These are phyloP conservation scores for Magnaporthiopsis rhizophila DNA, from an alignment of 2,329 filamentous ascomycete species.

Conservation along the genomic window DNA sequence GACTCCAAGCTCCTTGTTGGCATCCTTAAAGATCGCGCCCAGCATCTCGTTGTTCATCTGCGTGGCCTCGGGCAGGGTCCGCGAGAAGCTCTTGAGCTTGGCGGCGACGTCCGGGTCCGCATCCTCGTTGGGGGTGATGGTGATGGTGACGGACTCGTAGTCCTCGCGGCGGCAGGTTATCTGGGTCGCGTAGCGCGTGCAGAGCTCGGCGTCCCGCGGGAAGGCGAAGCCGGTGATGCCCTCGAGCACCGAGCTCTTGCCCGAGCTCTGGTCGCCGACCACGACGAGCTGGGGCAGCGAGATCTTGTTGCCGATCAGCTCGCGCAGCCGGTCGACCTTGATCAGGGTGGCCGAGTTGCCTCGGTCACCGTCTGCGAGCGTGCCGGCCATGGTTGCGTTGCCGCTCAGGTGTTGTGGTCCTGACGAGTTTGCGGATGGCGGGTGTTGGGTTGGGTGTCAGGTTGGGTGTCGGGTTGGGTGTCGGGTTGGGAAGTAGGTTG, in stretches of 20 bases:
- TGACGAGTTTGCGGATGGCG: no score
- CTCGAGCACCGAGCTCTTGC: slow-evolving; percentile 78
- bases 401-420: no score
- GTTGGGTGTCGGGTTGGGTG: no score
- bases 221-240: slow-evolving; percentile 45
- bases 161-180: slow-evolving; percentile 34
- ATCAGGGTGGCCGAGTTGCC: slow-evolving; percentile 15
- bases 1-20: background rate
- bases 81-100: slow-evolving; percentile 12
- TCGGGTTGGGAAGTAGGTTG: no score
- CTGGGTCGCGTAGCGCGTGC: slow-evolving; percentile 41
- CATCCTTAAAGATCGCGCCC: slow-evolving; percentile 30
- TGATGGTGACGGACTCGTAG: slow-evolving; percentile 27
- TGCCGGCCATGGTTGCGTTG: background rate
- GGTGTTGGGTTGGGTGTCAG: no score
- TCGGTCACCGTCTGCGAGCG: background rate
- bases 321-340: slow-evolving; percentile 21
- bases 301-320: slow-evolving; percentile 17
- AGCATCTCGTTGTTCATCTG: background rate
- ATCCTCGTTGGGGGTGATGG: slow-evolving; percentile 28
- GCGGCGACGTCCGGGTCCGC: slow-evolving; percentile 11
- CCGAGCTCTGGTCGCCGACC: slow-evolving; percentile 77
- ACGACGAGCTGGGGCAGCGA: slow-evolving; percentile 53
- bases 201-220: slow-evolving; percentile 33
- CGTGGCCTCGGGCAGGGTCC: slow-evolving; percentile 6